Percentiles rank a stretch among this genome's conserved stretches.
phyloP scores from a whole-genome alignment of 2,329 filamentous ascomycete genomes.

The Verticillium albo-atrum region DNA sequence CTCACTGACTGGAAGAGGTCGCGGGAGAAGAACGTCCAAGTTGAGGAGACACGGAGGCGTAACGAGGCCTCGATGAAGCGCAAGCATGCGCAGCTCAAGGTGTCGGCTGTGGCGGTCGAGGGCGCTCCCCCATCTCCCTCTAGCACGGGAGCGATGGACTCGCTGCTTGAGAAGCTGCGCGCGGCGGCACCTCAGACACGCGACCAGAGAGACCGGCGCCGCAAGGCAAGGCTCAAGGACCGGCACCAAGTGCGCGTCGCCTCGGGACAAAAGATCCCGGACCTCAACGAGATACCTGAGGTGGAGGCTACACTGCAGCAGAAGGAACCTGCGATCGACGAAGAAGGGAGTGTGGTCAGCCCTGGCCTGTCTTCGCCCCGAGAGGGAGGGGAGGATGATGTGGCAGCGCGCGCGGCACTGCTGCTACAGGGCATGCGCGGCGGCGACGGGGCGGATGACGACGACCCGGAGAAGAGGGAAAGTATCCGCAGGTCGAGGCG shows the following conservation, averaged over 20 bases:
- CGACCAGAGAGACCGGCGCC: slow-evolving; percentile 83
- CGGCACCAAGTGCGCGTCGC: slow-evolving; percentile 85
- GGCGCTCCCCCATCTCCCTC: slow-evolving; percentile 58
- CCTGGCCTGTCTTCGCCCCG: slow-evolving; percentile 41
- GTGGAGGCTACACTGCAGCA: slow-evolving; percentile 36
- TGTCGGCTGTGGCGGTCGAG: slow-evolving; percentile 33
- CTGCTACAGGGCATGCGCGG: slow-evolving; percentile 80
- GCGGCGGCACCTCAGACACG: slow-evolving; percentile 86
- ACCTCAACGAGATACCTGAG: slow-evolving; percentile 59
- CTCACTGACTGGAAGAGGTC: slow-evolving; percentile 95
- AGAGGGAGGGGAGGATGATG: slow-evolving; percentile 59
- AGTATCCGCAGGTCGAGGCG: slow-evolving; percentile 56
- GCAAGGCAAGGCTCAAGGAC: slow-evolving; percentile 85
- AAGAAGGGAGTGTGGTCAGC: slow-evolving; percentile 48
- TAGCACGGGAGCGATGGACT: slow-evolving; percentile 91
- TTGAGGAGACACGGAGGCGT: slow-evolving; percentile 78
- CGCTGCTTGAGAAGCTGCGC: slow-evolving; percentile 87
- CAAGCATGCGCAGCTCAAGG: slow-evolving; percentile 70
- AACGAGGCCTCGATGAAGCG: slow-evolving; percentile 92
- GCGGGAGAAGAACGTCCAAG: slow-evolving; percentile 79
- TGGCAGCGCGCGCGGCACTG: slow-evolving; percentile 79
- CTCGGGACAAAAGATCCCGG: slow-evolving; percentile 83
- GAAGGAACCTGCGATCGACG: slow-evolving; percentile 33
- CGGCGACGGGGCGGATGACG: slow-evolving; percentile 53
- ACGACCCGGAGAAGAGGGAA: slow-evolving; percentile 48